These are phyloP conservation scores for Cyclocybe aegerita DNA, from an alignment of 768 basidiomycete genomes.

Conservation along the genomic window DNA sequence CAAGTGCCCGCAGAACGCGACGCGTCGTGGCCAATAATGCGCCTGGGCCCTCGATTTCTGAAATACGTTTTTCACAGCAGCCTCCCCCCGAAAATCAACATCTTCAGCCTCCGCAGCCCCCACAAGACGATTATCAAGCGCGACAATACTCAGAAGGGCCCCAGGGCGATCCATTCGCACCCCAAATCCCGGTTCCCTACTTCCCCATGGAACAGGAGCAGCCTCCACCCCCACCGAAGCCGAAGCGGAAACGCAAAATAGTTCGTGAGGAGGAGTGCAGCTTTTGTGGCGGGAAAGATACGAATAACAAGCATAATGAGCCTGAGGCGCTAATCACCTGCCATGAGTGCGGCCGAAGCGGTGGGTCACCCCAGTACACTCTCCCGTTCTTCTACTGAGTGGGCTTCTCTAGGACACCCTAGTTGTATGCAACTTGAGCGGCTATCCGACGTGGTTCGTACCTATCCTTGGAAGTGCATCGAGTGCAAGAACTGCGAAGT, in stretches of 20 bases:
- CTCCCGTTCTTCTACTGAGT: slow-evolving; percentile 7
- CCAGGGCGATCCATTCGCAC: slow-evolving; percentile 83
- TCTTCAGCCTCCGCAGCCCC: slow-evolving; percentile 23
- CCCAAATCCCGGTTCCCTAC: slow-evolving; percentile 54
- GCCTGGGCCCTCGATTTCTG: slow-evolving; percentile 20
- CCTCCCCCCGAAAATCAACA: slow-evolving; percentile 21
- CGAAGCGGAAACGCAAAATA: slow-evolving; percentile 46
- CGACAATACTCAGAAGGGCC: slow-evolving; percentile 71
- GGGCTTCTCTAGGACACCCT: slow-evolving; percentile 65
- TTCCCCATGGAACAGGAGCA: slow-evolving; percentile 47
- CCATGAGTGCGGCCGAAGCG: slow-evolving; percentile 78
- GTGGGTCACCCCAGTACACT: slow-evolving; percentile 36
- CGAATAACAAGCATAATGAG: slow-evolving; percentile 53
- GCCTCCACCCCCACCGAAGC: slow-evolving; percentile 38
- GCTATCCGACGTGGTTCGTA: slow-evolving; percentile 58
- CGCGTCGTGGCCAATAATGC: slow-evolving; percentile 55
- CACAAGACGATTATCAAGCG: slow-evolving; percentile 30
- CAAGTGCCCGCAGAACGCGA: slow-evolving; percentile 47
- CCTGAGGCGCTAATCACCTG: slow-evolving; percentile 78
- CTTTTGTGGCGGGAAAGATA: slow-evolving; percentile 71
- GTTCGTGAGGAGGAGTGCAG: slow-evolving; percentile 69
- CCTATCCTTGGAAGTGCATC: slow-evolving; percentile 84
- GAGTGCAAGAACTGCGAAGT: slow-evolving; percentile 94
- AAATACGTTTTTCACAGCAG: slow-evolving; percentile 23
- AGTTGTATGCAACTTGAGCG: slow-evolving; percentile 71